Base-by-base conservation (phyloP, 2,329 filamentous ascomycete species). In the Pestalotiopsis sp. region DNA sequence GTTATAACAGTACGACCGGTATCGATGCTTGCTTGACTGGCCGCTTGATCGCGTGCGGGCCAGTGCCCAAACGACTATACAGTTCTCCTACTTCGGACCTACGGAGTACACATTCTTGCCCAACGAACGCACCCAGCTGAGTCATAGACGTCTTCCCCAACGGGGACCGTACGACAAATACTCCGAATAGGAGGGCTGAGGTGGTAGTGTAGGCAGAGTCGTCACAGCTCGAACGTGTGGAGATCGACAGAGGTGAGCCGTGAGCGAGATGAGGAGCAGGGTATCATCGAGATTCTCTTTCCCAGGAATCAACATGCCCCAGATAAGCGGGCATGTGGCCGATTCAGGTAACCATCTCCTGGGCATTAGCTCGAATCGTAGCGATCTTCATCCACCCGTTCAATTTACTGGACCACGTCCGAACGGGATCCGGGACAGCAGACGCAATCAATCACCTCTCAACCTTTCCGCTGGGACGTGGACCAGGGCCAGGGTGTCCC, bases 371-470 rank as follows among this genome's bases (percentile, higher is more conserved):
- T 57, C 17, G 11, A 67, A 38, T 52, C 36, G 66, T 67, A 67
- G 59, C 59, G 66, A 67, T 67, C 66, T 31, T 67, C 57, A 25
- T 63, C 66, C 58, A 41, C 40, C 20, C 61, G 49, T 27, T 17
- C 41, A 38, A 56, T 57, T 41, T 63, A 62, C 52, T 67, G 66
- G 66, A 63, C 66, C 66, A 62, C 41, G 58, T 41, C 38, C 66
- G 58, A 67, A 40, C 66, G 59, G 45, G 66, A 56, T 52, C 38
- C 57, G 41, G 59, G 40, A 27, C n/a, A 25, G 13, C 57, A 27
- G n/a, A 52, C 45, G 59, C 57, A 67, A 67, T 61, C 66, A 62
- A 63, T 67, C 66, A 67, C 66, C 62, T 67, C 66, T 63, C 58
- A 67, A 67, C 66, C 66, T 52, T 62, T 67, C 66, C 59, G 27